Conservation (phyloP, 352 stramenopile genomes). For the Phytophthora citrophthora region DNA sequence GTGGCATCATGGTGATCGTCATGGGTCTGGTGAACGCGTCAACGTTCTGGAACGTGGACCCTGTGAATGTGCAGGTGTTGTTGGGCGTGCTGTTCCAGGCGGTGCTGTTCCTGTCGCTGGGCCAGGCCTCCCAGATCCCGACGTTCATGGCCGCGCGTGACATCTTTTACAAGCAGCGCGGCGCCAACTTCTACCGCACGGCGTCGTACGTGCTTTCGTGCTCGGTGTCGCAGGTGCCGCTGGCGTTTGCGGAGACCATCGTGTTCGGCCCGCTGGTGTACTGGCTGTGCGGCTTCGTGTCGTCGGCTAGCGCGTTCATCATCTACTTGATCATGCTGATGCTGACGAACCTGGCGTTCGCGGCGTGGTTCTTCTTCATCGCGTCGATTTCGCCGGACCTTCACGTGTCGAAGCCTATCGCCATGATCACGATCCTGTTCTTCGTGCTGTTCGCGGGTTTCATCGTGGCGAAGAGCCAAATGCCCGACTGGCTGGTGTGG, state of each 20-base stretch:
- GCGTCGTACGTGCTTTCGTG: slow-evolving; percentile 65
- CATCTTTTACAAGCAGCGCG: slow-evolving; percentile 85
- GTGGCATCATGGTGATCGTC: slow-evolving; percentile 47
- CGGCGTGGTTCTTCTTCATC: slow-evolving; percentile 59
- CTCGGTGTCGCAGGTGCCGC: slow-evolving; percentile 67
- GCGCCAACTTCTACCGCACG: slow-evolving; percentile 80
- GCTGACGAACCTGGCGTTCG: slow-evolving; percentile 49
- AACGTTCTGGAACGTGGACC: slow-evolving; percentile 57
- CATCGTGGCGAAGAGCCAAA: slow-evolving; percentile 48
- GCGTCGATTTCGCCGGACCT: slow-evolving; percentile 35
- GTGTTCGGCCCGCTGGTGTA: slow-evolving; percentile 85
- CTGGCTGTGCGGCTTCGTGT: slow-evolving; percentile 73
- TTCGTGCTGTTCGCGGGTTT: slow-evolving; percentile 62
- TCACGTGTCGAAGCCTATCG: slow-evolving; percentile 44
- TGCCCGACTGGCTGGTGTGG: slow-evolving; percentile 54
- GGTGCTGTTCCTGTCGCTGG: slow-evolving; percentile 78
- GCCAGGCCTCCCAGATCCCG: slow-evolving; percentile 74
- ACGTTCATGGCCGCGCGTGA: slow-evolving; percentile 68
- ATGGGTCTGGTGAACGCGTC: slow-evolving; percentile 46
- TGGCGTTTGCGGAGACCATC: slow-evolving; percentile 63
- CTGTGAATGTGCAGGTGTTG: slow-evolving; percentile 42
- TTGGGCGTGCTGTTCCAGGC: slow-evolving; percentile 81
- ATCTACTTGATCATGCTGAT: slow-evolving; percentile 52
- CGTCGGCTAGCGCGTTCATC: slow-evolving; percentile 39
- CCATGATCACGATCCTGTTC: slow-evolving; percentile 44